phyloP scores from a whole-genome alignment of 177 flowering plant genomes.

The Tripterygium wilfordii region DNA sequence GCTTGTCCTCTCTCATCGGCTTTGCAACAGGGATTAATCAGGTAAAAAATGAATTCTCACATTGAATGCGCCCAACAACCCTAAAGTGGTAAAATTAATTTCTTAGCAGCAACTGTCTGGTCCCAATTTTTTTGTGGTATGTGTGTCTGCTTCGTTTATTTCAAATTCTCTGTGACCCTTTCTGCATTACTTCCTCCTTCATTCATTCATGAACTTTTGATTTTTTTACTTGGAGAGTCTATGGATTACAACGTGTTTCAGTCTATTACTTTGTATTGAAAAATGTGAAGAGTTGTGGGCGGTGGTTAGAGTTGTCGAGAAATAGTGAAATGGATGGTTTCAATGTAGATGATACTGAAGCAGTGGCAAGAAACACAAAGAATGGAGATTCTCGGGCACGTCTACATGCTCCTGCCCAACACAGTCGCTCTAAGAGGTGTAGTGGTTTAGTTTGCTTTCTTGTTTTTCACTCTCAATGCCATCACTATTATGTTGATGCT shows the following conservation, averaged over 20 bases:
- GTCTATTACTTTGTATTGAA: neutral
- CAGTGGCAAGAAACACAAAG: slow-evolving; percentile 12
- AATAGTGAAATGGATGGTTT: slow-evolving; percentile 28
- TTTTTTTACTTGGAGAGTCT: too few relatives aligned
- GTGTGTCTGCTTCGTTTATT: slow-evolving; percentile 4
- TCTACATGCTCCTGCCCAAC: slow-evolving; percentile 29
- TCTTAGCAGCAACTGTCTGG: slow-evolving; percentile 13
- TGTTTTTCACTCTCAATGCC: neutral
- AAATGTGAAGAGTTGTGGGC: slow-evolving; percentile 6
- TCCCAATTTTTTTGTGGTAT: slow-evolving; percentile 16
- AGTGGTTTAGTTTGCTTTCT: neutral
- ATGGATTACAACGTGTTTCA: too few relatives aligned
- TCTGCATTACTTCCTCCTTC: too few relatives aligned
- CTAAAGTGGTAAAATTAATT: slow-evolving; percentile 27
- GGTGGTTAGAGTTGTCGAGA: slow-evolving; percentile 6
- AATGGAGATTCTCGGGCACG: slow-evolving; percentile 15
- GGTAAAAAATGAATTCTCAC: slow-evolving; percentile 20
- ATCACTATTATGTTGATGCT: neutral
- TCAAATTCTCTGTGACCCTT: too few relatives aligned
- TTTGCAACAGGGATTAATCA: slow-evolving; percentile 2
- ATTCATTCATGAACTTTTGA: too few relatives aligned
- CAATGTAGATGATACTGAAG: slow-evolving; percentile 21
- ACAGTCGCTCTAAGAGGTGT: slow-evolving; percentile 74
- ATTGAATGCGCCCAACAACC: slow-evolving; percentile 60
- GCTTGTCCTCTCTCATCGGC: too few relatives aligned